Base-by-base conservation (phyloP, 176 grass and related monocot species). In the Oryza coarctata region DNA sequence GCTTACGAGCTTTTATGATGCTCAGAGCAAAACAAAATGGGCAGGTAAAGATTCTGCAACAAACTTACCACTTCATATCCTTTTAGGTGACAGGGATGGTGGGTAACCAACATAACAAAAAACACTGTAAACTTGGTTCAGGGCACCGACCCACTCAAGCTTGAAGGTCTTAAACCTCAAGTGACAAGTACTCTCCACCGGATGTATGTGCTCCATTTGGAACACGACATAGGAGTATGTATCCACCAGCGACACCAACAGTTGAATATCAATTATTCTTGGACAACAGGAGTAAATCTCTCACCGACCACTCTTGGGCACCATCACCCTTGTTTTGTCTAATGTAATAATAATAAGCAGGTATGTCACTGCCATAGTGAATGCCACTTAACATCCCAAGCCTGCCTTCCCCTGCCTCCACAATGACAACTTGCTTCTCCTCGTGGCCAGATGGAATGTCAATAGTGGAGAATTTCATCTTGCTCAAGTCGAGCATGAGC, bases 151-250 rank as follows among this genome's bases (percentile, higher is more conserved):
- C 44, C 44, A 15, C 13, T 47, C 44, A 80, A 84, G 75, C 61
- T 74, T 62, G 29, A 88, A 47, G 10, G 62, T 79, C 44, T 47
- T 47, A n/a, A 17, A 47, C 44, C 13, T 47, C 44, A 47, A 47
- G 44, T 47, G 44, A 47, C 13, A 47, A 47, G 44, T 47, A 47
- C 11, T 47, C 44, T 47, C 14, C 13, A 2, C 13, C 44, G 13
- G 4, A 14, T 47, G 2, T 9, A 12, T 47, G 2, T 47, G 0
- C 11, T 17, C 0, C 4, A 65, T 13, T 0, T 31, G 23, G 82
- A 38, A 25, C 12, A 18, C 50, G 13, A 40, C 18, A 29, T 34
- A 85, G 50, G 15, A 79, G 71, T n/a, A 85, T 38, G 29, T 72
- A 72, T 13, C 57, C 75, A 13, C 72, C 40, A 18, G 65, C 1